phyloP scores from a whole-genome alignment of 1,284 basidiomycete genomes.

The Sphaerobolus stellatus region DNA sequence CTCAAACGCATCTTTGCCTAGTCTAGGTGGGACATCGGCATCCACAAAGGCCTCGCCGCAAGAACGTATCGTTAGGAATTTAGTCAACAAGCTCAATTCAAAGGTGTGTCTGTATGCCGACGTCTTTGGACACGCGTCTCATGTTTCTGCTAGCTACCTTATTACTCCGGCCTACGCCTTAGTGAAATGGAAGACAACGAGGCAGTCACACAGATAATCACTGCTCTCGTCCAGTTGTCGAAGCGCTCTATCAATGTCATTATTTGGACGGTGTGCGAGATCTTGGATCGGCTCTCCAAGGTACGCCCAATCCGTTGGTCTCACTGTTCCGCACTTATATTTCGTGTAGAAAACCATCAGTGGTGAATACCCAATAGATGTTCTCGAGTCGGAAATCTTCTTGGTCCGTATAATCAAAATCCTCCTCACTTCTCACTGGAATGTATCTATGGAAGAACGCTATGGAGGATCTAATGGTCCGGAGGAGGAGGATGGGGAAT shows the following conservation, averaged over 20 bases:
- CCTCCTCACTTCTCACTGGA: slow-evolving; percentile 31
- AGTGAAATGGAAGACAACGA: slow-evolving; percentile 73
- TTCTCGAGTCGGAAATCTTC: slow-evolving; percentile 88
- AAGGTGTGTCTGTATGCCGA: slow-evolving; percentile 46
- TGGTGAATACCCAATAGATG: slow-evolving; percentile 39
- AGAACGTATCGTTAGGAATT: slow-evolving; percentile 68
- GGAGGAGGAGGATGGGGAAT: too few species aligned
- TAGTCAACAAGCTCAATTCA: slow-evolving; percentile 71
- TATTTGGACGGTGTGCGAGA: slow-evolving; percentile 71
- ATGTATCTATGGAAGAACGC: slow-evolving; percentile 7
- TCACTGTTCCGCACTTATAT: not conserved
- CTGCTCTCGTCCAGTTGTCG: slow-evolving; percentile 77
- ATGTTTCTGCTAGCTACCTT: slow-evolving; percentile 63
- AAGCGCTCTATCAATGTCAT: slow-evolving; percentile 76
- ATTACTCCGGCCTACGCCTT: slow-evolving; percentile 73
- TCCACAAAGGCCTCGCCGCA: too few species aligned
- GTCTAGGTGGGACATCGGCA: slow-evolving; percentile 17
- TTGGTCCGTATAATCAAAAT: slow-evolving; percentile 81
- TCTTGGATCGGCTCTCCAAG: slow-evolving; percentile 75
- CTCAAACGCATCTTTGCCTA: slow-evolving; percentile 7
- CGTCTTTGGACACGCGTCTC: slow-evolving; percentile 15
- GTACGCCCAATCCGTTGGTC: slow-evolving; percentile 42
- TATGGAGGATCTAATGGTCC: not conserved
- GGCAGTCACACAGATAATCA: slow-evolving; percentile 70
- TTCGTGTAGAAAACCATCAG: slow-evolving; percentile 2